Evolutionary conservation across 164 flowering plant species (phyloP).

Genomic region (Brasenia schreberi): DNA sequence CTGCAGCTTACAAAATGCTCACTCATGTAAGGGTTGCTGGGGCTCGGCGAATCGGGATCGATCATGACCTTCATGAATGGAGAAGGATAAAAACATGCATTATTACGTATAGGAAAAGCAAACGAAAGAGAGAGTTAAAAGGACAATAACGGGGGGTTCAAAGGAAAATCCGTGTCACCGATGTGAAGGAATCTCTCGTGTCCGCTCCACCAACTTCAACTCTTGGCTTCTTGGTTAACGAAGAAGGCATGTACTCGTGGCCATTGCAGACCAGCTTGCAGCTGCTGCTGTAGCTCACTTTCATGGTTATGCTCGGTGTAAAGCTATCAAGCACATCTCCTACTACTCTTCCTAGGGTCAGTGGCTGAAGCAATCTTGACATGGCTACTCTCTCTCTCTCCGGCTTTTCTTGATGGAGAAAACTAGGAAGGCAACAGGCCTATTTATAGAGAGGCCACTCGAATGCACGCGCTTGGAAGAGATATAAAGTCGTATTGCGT

Average conservation of each 20-base stretch:
- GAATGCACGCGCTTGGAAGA: no score
- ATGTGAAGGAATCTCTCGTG: constrained; percentile 44
- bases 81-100: background rate
- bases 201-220: constrained; percentile 50
- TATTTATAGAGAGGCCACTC: no score
- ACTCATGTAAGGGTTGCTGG: background rate
- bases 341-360: constrained; percentile 37
- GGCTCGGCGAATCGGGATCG: background rate
- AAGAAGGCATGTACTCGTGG: constrained; percentile 46
- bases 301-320: constrained; percentile 26
- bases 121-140: background rate
- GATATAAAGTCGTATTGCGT: no score
- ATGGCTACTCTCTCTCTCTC: constrained; percentile 4
- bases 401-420: no score
- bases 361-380: constrained; percentile 38
- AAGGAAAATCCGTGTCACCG: constrained; percentile 19
- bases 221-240: constrained; percentile 32
- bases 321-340: constrained; percentile 50
- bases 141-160: background rate
- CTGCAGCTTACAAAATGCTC: background rate
- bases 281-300: constrained; percentile 31
- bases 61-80: background rate
- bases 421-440: no score
- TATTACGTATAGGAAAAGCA: no score
- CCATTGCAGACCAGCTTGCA: constrained; percentile 41